Evolutionary conservation across 192 early-diverging fungal genomes (phyloP), one percentile per base, ranked within the genome.

Genomic region (Coemansia sp.): DNA sequence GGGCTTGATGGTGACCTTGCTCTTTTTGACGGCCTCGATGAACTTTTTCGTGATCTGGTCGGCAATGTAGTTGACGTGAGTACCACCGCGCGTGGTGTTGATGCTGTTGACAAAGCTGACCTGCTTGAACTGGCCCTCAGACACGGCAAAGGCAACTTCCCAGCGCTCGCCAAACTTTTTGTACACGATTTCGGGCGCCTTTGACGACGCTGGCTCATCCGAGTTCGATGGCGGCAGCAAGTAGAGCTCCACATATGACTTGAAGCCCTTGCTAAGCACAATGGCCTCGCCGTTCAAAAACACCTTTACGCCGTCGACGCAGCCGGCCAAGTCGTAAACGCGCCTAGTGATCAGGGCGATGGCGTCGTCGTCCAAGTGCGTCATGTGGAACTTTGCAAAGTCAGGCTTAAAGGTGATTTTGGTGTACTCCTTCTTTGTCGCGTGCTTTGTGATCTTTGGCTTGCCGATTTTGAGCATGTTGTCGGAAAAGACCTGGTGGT

Each of bases 61-160:
- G 0, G 86, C 81, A 33, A 97, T 87, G 75, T 95, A 89, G 48
- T 88, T 89, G 29, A 94, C 92, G 54, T 96, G 94, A 3, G 92
- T 93, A 36, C 97, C 97, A 56, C 96, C 97, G 61, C 97, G 95
- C 6, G 88, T 85, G 7, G 97, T 98, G 76, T 90, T 95, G 75
- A 99, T 98, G 71, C 90, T 89, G 81, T 99, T 99, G 69, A 97
- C 97, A 77, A 99, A 99, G 71, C 92, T 93, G 66, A 92, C 86
- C 74, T 99, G 97, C 62, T 93, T 90, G 76, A 98, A 98, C 77
- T 97, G 93, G 17, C 96, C 97, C 64, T 98, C 95, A 31, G 91
- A 93, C n/a, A 93, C 79, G 3, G 93, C 88, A 70, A 97, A 94
- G 14, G 89, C 92, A 66, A 99, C 86, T 81, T 99, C 94, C 97